Evolutionary conservation across 108 stramenopile genomes (phyloP), one percentile per base, ranked within the genome.

Genomic region (Chaetoceros tenuissimus): DNA sequence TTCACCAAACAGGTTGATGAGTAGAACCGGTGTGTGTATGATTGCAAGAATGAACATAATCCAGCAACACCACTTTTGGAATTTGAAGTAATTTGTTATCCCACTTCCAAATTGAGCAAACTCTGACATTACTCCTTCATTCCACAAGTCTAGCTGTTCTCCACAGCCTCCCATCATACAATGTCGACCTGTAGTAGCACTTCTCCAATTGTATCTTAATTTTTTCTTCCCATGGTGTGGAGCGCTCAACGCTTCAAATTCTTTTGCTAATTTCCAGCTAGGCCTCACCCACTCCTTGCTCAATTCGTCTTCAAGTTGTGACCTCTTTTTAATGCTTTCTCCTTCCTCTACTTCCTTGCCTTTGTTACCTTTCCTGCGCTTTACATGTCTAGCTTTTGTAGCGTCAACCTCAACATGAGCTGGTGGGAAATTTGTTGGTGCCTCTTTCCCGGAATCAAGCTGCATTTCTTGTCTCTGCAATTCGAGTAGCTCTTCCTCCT

Each of bases 1-100:
- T 29, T 55, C 53, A 22, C 74, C 74, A 27, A 66, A 71, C 1
- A 52, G 59, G 59, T 83, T 83, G 5, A 83, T 53, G 24, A 79
- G 22, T 5, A 80, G 62, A 31, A 61, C 44, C 22, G 82, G 82
- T 0, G 56, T 44, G 22, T 78, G 69, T 18, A 78, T 24, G 18
- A 79, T 18, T 2, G 82, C 46, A 21, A 83, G 60, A 31, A 79
- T 65, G 25, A 60, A 53, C 64, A 83, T 71, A 0, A 80, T 63
- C 78, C 82, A 79, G 17, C 53, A 63, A 31, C 74, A 75, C 82
- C 82, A 83, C 54, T 83, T 83, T 40, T 79, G 40, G 57, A 79
- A 79, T 69, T 83, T 83, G 69, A 83, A 83, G 55, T 83, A 83
- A 30, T 83, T 83, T 0, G 82, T 83, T 22, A 83, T 71, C 0